These are phyloP conservation scores for Aspergillus niger DNA, from an alignment of 2,329 filamentous ascomycete species.

Conservation along the genomic window DNA sequence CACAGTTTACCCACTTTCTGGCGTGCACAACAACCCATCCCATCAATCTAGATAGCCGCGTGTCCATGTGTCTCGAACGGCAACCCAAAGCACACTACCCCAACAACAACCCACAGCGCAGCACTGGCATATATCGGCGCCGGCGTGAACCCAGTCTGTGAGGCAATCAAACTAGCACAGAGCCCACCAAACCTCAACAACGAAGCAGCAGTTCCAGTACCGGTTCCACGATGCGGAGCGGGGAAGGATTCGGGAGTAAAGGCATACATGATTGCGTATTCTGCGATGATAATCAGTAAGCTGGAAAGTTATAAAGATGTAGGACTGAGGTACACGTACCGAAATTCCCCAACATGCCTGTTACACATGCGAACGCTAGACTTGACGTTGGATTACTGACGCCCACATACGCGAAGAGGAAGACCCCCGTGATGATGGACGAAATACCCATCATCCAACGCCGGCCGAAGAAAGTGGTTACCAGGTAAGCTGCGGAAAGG, in stretches of 20 bases:
- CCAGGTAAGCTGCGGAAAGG: constrained; percentile 45
- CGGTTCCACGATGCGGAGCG: constrained; percentile 30
- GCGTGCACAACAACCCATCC: background rate
- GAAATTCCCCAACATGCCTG: constrained; percentile 49
- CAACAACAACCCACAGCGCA: constrained; percentile 48
- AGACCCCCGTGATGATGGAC: constrained; percentile 48
- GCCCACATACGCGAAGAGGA: constrained; percentile 50
- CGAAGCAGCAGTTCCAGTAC: constrained; percentile 37
- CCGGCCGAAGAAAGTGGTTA: constrained; percentile 47
- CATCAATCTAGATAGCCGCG: constrained; percentile 19
- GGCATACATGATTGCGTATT: constrained; percentile 35
- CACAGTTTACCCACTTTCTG: no score
- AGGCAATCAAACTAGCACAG: constrained; percentile 47
- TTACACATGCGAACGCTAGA: constrained; percentile 42
- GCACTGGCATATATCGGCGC: constrained; percentile 51
- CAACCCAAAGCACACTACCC: constrained; percentile 44
- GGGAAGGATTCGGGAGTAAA: constrained; percentile 34
- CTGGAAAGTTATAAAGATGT: background rate
- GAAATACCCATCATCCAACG: constrained; percentile 51
- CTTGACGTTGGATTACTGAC: constrained; percentile 41
- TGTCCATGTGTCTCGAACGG: constrained; percentile 49
- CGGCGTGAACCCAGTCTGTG: constrained; percentile 46
- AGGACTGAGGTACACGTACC: constrained; percentile 15
- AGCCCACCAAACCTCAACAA: constrained; percentile 36
- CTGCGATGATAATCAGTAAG: constrained; percentile 15